Base-by-base conservation (phyloP, 495 filamentous ascomycete species). In the Aspergillus panamensis region DNA sequence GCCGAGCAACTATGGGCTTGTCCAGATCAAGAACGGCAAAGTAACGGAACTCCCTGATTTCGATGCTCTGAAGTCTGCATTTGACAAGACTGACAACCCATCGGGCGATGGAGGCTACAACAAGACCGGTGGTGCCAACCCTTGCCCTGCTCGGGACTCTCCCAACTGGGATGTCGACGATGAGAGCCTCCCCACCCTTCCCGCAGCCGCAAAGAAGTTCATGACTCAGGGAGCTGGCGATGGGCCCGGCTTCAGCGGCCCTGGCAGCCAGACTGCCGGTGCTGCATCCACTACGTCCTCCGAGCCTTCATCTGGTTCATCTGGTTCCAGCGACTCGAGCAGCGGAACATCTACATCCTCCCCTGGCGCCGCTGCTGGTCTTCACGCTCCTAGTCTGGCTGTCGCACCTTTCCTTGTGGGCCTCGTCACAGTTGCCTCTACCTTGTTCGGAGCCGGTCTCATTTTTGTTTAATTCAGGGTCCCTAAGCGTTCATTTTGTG, bases 21-120 rank as follows among this genome's bases (percentile, higher is more conserved):
- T 89, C 63, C 70, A 82, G 48, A 81, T 98, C 68, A 67, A 72
- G 55, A 82, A 83, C 61, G 70, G 70, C 54, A 72, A 75, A 42
- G 80, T 86, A 44, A 77, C 75, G 17, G 80, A 84, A 50, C 64
- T 76, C 48, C 64, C 74, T n/a, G 87, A 91, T 64, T 97, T 87
- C 73, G 65, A 71, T 33, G 79, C 81, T 63, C 83, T 96, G 50
- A 80, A 86, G 73, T 68, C 67, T 7, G 88, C 87, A 59, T 82
- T 92, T 62, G 60, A 71, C 4, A 78, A 79, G 29, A 87, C 86
- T 63, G 64, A 79, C 39, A 77, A 82, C 68, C 92, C 92, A 35
- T 66, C 68, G 16, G 93, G 89, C 51, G 77, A 90, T 63, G 93
- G 92, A 63, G 86, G 88, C 48, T 91, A 87, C 77, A 87, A 89